These are phyloP conservation scores for Boechera divaricarpa DNA, from an alignment of 345 rosid species.

Conservation along the genomic window DNA sequence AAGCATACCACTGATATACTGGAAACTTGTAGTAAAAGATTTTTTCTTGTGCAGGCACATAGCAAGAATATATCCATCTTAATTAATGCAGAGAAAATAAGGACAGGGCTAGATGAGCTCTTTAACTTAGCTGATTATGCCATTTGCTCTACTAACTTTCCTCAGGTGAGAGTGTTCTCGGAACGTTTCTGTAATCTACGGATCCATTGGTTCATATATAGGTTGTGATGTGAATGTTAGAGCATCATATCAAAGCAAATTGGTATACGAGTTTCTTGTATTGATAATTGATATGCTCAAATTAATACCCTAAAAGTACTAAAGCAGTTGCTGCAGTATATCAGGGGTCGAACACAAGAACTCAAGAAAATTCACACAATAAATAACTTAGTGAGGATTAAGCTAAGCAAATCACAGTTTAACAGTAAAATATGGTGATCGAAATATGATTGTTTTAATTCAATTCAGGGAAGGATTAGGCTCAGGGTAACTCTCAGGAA, in stretches of 20 bases:
- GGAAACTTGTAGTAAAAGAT: slow-evolving; percentile 11
- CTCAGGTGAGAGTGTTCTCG: slow-evolving; percentile 56
- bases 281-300: no score
- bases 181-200: neutral
- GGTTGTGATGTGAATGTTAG: neutral
- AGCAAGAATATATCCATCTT: slow-evolving; percentile 73
- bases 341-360: no score
- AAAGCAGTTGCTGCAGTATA: no score
- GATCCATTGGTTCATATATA: neutral
- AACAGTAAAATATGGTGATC: no score
- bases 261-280: slow-evolving; percentile 4
- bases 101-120: slow-evolving; percentile 70
- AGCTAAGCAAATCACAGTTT: no score
- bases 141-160: slow-evolving; percentile 76
- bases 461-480: no score
- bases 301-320: no score
- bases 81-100: slow-evolving; percentile 73
- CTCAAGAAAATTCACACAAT: no score
- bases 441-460: no score
- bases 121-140: slow-evolving; percentile 66
- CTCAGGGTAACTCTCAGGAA: no score
- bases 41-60: slow-evolving; percentile 72
- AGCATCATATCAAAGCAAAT: neutral
- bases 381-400: no score
- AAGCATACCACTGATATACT: neutral